These are phyloP conservation scores for Claviceps sp. DNA, from an alignment of 2,329 filamentous ascomycete species.

Conservation along the genomic window DNA sequence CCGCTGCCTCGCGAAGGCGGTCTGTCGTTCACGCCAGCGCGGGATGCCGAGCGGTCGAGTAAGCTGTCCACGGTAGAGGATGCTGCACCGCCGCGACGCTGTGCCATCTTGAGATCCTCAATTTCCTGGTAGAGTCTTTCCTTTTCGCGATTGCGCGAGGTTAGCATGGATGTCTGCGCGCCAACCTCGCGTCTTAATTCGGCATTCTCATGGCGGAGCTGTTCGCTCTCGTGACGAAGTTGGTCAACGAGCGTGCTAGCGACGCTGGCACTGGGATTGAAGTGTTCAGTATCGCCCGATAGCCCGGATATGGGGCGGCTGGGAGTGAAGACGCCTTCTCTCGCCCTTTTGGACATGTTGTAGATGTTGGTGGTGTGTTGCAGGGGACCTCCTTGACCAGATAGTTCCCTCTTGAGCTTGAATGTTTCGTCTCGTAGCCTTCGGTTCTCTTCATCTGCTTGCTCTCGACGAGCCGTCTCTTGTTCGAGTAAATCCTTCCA, in stretches of 20 bases:
- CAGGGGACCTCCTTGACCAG: slow-evolving; percentile 19
- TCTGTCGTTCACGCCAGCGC: slow-evolving; percentile 55
- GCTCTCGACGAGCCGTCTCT: slow-evolving; percentile 77
- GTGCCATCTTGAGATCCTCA: slow-evolving; percentile 83
- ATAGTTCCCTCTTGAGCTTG: slow-evolving; percentile 49
- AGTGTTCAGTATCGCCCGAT: slow-evolving; percentile 37
- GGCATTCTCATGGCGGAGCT: slow-evolving; percentile 81
- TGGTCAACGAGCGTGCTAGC: slow-evolving; percentile 66
- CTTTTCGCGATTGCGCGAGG: slow-evolving; percentile 88
- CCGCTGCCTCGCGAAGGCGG: slow-evolving; percentile 64
- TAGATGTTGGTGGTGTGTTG: slow-evolving; percentile 54
- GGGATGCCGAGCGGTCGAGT: slow-evolving; percentile 84
- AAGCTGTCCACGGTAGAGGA: slow-evolving; percentile 73
- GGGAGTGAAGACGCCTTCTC: slow-evolving; percentile 29
- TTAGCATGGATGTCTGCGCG: slow-evolving; percentile 94
- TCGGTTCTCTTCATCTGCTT: slow-evolving; percentile 79
- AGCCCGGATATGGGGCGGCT: slow-evolving; percentile 36
- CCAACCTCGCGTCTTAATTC: slow-evolving; percentile 85
- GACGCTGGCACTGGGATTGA: slow-evolving; percentile 39
- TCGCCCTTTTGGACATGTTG: slow-evolving; percentile 45
- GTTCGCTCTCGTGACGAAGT: slow-evolving; percentile 51
- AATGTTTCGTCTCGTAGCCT: slow-evolving; percentile 74
- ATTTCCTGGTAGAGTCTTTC: slow-evolving; percentile 94
- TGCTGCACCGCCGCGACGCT: slow-evolving; percentile 52
- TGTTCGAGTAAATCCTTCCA: slow-evolving; percentile 93